Conservation (phyloP, 352 stramenopile species). For the Aphanomyces cochlioides region DNA sequence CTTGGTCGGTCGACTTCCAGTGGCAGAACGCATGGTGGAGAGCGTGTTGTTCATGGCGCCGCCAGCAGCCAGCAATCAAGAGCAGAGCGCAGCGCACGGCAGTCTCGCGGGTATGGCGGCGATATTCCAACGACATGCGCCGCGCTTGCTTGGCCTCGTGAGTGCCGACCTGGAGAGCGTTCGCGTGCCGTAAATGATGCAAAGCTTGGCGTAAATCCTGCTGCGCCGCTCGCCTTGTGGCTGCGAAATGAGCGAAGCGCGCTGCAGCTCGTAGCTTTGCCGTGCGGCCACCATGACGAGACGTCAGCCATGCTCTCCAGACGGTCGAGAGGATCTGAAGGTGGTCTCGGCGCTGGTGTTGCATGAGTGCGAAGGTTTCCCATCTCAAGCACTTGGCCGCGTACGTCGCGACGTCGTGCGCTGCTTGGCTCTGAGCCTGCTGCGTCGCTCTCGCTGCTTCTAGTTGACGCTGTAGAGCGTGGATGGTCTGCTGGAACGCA, state of each 20-base stretch:
- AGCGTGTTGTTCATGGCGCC: neutral
- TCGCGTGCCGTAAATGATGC: neutral
- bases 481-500: neutral
- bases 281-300: neutral
- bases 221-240: neutral
- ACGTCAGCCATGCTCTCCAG: neutral
- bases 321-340: neutral
- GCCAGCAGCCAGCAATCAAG: neutral
- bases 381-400: neutral
- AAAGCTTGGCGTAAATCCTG: neutral
- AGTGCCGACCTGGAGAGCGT: neutral
- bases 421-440: neutral
- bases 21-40: constrained; percentile 1
- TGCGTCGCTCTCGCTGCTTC: neutral
- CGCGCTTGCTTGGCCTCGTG: constrained; percentile 7
- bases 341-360: neutral
- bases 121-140: constrained; percentile 20
- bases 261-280: neutral
- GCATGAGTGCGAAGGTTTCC: neutral
- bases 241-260: neutral
- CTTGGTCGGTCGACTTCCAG: constrained; percentile 7
- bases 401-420: neutral
- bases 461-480: neutral
- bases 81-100: constrained; percentile 17
- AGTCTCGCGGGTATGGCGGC: constrained; percentile 21